Conservation (phyloP, 257 asterid species). For the Jasminum sambac region DNA sequence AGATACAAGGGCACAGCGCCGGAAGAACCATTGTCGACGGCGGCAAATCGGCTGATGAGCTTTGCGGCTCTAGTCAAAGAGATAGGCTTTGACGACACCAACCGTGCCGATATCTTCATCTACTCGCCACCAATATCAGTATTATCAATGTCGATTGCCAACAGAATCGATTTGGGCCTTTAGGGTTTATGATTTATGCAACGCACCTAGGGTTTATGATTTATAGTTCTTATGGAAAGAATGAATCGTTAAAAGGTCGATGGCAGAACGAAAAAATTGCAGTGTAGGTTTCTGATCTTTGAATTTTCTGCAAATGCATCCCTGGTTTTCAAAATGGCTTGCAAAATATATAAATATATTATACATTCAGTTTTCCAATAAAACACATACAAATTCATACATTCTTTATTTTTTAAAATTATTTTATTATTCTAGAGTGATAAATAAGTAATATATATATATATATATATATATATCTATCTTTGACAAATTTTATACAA, state of each 20-base stretch:
- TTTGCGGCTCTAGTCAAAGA: conserved; percentile 52
- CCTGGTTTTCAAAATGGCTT: background rate
- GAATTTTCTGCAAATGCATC: background rate
- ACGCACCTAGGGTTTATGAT: background rate
- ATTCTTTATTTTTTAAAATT: no score
- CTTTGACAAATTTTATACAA: no score
- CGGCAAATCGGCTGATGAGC: conserved; percentile 41
- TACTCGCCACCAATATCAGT: conserved; percentile 1
- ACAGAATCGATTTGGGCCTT: background rate
- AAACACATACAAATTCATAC: no score
- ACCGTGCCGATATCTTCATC: conserved; percentile 50
- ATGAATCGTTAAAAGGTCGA: background rate
- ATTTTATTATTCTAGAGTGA: no score
- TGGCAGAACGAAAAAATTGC: background rate
- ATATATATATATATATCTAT: no score
- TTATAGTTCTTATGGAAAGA: background rate
- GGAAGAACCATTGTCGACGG: conserved; percentile 53
- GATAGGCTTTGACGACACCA: conserved; percentile 39
- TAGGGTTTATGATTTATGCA: background rate
- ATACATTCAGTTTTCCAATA: no score
- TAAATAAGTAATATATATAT: no score
- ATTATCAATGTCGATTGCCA: background rate
- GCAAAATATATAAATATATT: no score
- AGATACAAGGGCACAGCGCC: conserved; percentile 46
- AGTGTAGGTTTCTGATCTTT: background rate